phyloP scores from a whole-genome alignment of 179 eudicot species.

The Spergularia azorica region DNA sequence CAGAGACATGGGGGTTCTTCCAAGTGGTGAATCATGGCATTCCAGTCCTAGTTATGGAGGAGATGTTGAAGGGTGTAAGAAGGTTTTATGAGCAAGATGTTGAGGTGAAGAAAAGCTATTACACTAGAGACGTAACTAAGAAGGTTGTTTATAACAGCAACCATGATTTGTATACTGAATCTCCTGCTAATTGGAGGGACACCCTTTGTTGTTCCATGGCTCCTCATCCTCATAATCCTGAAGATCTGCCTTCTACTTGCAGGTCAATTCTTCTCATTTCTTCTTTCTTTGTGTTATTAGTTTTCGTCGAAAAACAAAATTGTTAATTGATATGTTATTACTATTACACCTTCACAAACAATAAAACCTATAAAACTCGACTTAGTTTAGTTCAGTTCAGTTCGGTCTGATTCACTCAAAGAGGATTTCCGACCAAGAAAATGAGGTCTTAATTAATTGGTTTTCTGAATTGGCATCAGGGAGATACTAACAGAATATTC shows the following conservation, averaged over 20 bases:
- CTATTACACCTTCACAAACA: too few species aligned
- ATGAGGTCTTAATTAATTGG: too few species aligned
- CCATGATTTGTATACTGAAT: conserved; percentile 45
- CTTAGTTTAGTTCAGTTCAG: too few species aligned
- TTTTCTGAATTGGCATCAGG: conserved; percentile 22
- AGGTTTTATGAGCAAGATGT: conserved; percentile 47
- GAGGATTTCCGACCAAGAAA: too few species aligned
- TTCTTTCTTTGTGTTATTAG: not conserved
- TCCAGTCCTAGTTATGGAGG: conserved; percentile 34
- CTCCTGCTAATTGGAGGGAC: conserved; percentile 59
- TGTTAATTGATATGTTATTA: too few species aligned
- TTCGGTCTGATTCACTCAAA: too few species aligned
- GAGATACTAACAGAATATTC: conserved; percentile 45
- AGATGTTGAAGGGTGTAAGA: conserved; percentile 40
- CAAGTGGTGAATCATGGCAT: conserved; percentile 69
- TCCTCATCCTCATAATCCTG: conserved; percentile 39
- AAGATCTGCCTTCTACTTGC: conserved; percentile 50
- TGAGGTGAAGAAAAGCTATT: conserved; percentile 44
- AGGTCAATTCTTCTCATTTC: conserved; percentile 32
- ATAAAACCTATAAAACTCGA: too few species aligned
- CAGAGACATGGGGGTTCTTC: conserved; percentile 54
- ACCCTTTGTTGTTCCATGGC: conserved; percentile 40
- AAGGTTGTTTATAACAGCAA: conserved; percentile 42
- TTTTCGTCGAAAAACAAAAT: too few species aligned
- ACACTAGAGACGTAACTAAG: conserved; percentile 38